Evolutionary conservation across 495 filamentous ascomycete genomes (phyloP), one percentile per base, ranked within the genome.

Genomic region (Daldinia grandis): DNA sequence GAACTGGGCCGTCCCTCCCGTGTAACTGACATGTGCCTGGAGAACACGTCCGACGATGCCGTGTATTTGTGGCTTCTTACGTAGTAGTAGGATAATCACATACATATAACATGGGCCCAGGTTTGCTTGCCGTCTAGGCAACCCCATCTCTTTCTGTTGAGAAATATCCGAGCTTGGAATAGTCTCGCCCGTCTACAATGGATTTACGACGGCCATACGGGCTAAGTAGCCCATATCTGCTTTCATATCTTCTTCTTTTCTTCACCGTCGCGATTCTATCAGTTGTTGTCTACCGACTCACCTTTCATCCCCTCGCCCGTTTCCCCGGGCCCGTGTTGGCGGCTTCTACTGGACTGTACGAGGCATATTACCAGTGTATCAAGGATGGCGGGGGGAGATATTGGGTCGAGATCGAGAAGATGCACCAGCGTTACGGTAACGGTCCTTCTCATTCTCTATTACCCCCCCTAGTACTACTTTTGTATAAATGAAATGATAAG

Each of bases 321-420:
- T 79, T 85, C 31, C 84, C 82, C 0, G 85, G 85, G 2, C 85
- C 85, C 7, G 79, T 77, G 44, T 69, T 87, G 33, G 85, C 83
- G 5, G 84, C 84, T 60, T 62, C 81, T 12, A 84, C 82, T 1
- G 65, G 76, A 7, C 77, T 81, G 33, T 86, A 86, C 35, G 81
- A 86, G 30, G 64, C 75, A 5, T 87, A 86, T 65, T 86, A 81
- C 55, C 79, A 88, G 25, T 63, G 84, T 1, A 30, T 85, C n/a
- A 73, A 79, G 53, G 69, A 73, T 17, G 85, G 85, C 6, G 69
- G 64, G 0, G 69, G 69, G 25, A 62, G 76, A 19, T 85, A 81
- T 62, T 81, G 76, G 12, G 77, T 68, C 17, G 67, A 83, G 59
- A 81, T 86, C 14, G 62, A 79, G 24, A 69, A 78, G 12, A 63